Evolutionary conservation across 306 rosid species (phyloP), one percentile per base, ranked within the genome.

Genomic region (Pterocarpus santalinus): DNA sequence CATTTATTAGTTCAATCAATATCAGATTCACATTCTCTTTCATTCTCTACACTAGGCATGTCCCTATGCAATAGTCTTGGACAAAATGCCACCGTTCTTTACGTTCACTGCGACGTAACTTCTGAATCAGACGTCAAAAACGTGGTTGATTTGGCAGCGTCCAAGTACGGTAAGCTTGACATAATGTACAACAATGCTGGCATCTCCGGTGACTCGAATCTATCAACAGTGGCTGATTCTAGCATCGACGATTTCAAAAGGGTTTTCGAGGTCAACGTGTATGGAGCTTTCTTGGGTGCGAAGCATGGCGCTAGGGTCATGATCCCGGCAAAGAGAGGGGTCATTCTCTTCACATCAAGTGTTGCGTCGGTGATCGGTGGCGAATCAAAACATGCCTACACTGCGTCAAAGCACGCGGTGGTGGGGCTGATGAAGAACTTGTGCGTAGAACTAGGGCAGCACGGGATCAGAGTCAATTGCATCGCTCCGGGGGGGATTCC

Each of bases 181-280:
- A 79, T 94, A 60, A 86, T 94, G 95, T 91, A 64, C 87, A 89
- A 84, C 75, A 94, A 91, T 11, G 95, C 97, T 0, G 98, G 97
- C 49, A 82, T 83, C 34, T 1, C 87, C 0, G 94, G 91, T 2
- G 68, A 39, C 11, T 0, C 22, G 1, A 79, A 69, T 1, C 73
- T 46, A 0, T 70, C 82, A 0, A 61, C 85, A 3, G 75, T 88
- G 2, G 9, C 79, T n/a, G 72, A 51, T 2, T 33, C 85, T 0
- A 75, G 65, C 0, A 17, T 5, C n/a, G 81, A 84, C n/a, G 52
- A 47, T 22, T 91, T 91, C 89, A 85, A 85, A 69, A 85, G 71
- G 38, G 92, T 94, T 0, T 80, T 94, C 28, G 87, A 85, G 4
- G 90, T 91, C 4, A 91, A 94, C 32, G 89, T 90, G 1, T 87